Evolutionary conservation across 2,329 filamentous ascomycete species (phyloP), one percentile per base, ranked within the genome.

Genomic region (Penicillium decumbens): DNA sequence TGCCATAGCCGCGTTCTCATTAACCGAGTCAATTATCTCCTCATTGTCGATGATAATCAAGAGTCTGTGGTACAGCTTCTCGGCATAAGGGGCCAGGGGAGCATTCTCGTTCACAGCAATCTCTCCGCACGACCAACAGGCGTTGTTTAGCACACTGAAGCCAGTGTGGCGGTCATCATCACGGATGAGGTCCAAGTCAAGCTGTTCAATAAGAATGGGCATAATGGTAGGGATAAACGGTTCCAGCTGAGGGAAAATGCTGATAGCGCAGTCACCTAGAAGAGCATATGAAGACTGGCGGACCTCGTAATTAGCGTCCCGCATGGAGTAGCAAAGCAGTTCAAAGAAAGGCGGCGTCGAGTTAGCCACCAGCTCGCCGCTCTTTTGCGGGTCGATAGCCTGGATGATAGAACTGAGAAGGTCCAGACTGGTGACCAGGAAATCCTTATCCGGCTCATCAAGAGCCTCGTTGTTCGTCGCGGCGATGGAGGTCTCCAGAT

Each of bases 111-210:
- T 84, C 69, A 95, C 84, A 13, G 90, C 83, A 54, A 97, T 93
- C 74, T 98, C 93, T 37, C 93, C 93, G 23, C 84, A 85, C 6
- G 91, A 95, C 93, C 93, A 98, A 74, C 92, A 97, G 20, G 93
- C 92, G 66, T 98, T 98, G 79, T 97, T 98, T 51, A 97, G 84
- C 27, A 97, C 91, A 52, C 90, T 89, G 68, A 95, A 96, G 12
- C 84, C 85, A 15, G 82, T 87, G 56, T 95, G 89, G 41, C 89
- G 83, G 53, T 90, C 87, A 60, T 95, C 89, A 53, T 91, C 87
- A 15, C 83, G 72, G 43, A 90, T 80, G 47, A 78, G 79, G 53
- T 90, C 86, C 58, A 95, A 76, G 58, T 97, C 91, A 25, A 98
- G 81, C 67, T 97, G 91, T 61, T 84, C 82, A 56, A 96, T 80